These are phyloP conservation scores for Stagonosporopsis chrysanthemi DNA, from an alignment of 2,329 filamentous ascomycete genomes.

Conservation along the genomic window DNA sequence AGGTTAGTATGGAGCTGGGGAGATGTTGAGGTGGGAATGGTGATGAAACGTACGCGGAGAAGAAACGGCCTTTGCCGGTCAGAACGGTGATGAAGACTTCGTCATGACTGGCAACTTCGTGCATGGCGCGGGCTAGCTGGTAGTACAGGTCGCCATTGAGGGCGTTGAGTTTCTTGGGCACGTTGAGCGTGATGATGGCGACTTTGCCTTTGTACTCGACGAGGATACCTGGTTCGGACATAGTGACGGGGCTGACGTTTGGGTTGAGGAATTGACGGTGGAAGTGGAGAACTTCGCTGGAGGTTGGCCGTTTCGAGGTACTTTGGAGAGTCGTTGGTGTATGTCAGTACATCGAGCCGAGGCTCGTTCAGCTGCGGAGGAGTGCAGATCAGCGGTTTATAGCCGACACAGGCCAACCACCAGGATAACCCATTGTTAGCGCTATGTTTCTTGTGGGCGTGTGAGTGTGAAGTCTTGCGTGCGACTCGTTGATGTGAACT, in stretches of 20 bases:
- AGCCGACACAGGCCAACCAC: conserved; percentile 7
- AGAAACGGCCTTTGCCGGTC: conserved; percentile 79
- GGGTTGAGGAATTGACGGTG: neutral
- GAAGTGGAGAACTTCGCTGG: neutral
- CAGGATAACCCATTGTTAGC: neutral
- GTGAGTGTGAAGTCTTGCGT: neutral
- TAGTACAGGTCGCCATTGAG: conserved; percentile 77
- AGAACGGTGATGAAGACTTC: conserved; percentile 86
- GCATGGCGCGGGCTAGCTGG: conserved; percentile 73
- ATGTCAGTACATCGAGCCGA: conserved; percentile 16
- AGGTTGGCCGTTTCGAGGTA: neutral
- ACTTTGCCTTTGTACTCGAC: conserved; percentile 72
- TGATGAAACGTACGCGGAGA: conserved; percentile 77
- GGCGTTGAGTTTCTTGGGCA: conserved; percentile 87
- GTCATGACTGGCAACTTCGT: conserved; percentile 78
- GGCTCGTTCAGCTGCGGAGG: conserved; percentile 14
- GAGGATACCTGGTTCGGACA: conserved; percentile 60
- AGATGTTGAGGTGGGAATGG: neutral
- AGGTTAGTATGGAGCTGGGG: conserved; percentile 4
- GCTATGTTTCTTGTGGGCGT: no score
- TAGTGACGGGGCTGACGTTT: conserved; percentile 22
- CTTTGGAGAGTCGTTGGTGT: conserved; percentile 5
- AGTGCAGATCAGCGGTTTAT: conserved; percentile 2
- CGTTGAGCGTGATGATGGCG: conserved; percentile 86
- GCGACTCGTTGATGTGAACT: neutral